Evolutionary conservation across 225 moss, liverwort and hornwort species (phyloP).

Genomic region (Takakia lepidozioides): DNA sequence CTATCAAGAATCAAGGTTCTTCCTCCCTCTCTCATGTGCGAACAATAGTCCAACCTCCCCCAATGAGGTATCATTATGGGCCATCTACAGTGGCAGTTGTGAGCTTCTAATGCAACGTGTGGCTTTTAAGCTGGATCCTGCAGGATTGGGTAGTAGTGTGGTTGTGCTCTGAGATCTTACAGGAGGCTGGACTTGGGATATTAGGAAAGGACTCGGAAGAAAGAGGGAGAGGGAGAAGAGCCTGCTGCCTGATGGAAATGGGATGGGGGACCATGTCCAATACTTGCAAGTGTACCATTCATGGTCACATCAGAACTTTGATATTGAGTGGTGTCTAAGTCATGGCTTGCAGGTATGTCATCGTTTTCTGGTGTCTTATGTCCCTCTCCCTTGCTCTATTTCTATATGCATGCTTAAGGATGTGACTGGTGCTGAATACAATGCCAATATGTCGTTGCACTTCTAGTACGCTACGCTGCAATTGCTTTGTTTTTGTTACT

Average conservation of each 20-base stretch:
- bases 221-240: slow-evolving; percentile 71
- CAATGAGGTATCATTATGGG: too few species aligned
- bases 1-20: slow-evolving; percentile 49
- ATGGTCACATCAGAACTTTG: slow-evolving; percentile 60
- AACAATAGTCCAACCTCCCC: too few species aligned
- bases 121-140: too few species aligned
- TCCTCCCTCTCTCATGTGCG: neutral
- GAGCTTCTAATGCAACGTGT: too few species aligned
- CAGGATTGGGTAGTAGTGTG: too few species aligned
- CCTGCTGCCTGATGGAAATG: slow-evolving; percentile 73
- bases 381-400: neutral
- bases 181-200: neutral
- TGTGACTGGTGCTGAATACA: too few species aligned
- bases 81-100: too few species aligned
- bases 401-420: too few species aligned
- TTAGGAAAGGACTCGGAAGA: slow-evolving; percentile 65
- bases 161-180: neutral
- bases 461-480: too few species aligned
- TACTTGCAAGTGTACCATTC: slow-evolving; percentile 78
- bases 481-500: too few species aligned
- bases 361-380: neutral
- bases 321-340: slow-evolving; percentile 71
- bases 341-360: slow-evolving; percentile 57
- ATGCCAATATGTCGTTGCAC: too few species aligned
- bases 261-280: slow-evolving; percentile 77